These are phyloP conservation scores for Suillus plorans DNA, from an alignment of 768 basidiomycete genomes.

Conservation along the genomic window DNA sequence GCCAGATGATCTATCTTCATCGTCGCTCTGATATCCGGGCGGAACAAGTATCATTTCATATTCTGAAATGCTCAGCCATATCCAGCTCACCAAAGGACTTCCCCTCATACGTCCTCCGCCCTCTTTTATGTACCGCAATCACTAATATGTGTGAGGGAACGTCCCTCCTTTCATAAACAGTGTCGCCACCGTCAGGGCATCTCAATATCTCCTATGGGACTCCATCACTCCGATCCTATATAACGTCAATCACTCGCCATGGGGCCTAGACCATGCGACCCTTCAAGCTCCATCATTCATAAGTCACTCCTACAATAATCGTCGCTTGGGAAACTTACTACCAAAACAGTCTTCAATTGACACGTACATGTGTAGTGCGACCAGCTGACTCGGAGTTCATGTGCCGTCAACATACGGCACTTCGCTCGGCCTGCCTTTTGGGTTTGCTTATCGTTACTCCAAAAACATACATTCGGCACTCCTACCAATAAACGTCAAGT, in stretches of 20 bases:
- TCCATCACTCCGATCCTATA: background rate
- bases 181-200: constrained; percentile 1
- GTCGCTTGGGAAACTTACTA: background rate
- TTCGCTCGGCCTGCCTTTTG: background rate
- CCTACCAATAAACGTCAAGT: background rate
- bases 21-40: background rate
- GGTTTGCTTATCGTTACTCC: background rate
- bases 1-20: background rate
- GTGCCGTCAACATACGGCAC: background rate
- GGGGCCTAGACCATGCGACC: background rate
- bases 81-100: background rate
- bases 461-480: background rate
- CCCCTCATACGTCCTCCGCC: background rate
- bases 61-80: background rate
- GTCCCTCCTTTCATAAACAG: background rate
- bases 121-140: background rate
- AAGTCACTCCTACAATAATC: background rate
- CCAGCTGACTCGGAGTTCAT: background rate
- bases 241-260: background rate
- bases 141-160: background rate
- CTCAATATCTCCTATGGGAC: background rate
- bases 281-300: background rate
- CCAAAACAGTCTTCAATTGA: background rate
- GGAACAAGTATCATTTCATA: background rate
- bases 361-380: background rate